A percentile compares a stretch with the other conserved stretches of the same genome.
Conservation (phyloP, 192 early-diverging fungal genomes). For the Funneliformis mosseae region DNA sequence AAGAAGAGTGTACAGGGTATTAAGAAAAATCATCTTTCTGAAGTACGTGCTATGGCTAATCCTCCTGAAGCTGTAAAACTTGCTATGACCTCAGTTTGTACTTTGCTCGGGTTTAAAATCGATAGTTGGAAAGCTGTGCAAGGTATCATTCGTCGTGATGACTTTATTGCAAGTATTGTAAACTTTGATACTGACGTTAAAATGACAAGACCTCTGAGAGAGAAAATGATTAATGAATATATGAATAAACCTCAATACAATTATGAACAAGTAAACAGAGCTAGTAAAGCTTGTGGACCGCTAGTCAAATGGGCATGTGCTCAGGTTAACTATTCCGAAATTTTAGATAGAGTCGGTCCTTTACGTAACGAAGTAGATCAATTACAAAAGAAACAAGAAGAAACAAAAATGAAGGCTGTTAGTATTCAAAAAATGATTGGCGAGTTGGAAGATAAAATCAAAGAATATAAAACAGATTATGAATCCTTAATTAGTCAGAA, state of each 20-base stretch:
- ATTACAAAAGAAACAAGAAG: constrained; percentile 77
- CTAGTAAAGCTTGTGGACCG: constrained; percentile 98
- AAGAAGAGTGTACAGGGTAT: constrained; percentile 92
- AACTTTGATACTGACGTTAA: constrained; percentile 89
- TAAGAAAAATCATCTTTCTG: constrained; percentile 95
- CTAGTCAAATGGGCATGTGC: constrained; percentile 98
- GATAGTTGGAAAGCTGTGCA: constrained; percentile 94
- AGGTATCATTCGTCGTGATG: constrained; percentile 86
- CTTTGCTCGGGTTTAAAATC: constrained; percentile 82
- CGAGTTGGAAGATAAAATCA: constrained; percentile 87
- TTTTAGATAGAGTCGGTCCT: constrained; percentile 93
- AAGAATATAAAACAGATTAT: constrained; percentile 95
- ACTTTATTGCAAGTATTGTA: constrained; percentile 97
- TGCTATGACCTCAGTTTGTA: constrained; percentile 97
- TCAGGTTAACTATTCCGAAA: constrained; percentile 91
- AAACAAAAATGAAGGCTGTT: constrained; percentile 68
- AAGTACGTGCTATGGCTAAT: constrained; percentile 95
- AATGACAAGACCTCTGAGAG: constrained; percentile 75
- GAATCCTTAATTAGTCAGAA: constrained; percentile 94
- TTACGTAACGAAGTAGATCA: constrained; percentile 89
- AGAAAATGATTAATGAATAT: constrained; percentile 78
- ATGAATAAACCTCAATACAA: constrained; percentile 85
- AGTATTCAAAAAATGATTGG: constrained; percentile 78
- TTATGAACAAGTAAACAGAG: constrained; percentile 95
- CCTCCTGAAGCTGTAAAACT: constrained; percentile 95